A percentile compares a stretch with the other conserved stretches of the same genome.
Evolutionary conservation across 306 rosid genomes (phyloP).

Genomic region (Cucumis melo): DNA sequence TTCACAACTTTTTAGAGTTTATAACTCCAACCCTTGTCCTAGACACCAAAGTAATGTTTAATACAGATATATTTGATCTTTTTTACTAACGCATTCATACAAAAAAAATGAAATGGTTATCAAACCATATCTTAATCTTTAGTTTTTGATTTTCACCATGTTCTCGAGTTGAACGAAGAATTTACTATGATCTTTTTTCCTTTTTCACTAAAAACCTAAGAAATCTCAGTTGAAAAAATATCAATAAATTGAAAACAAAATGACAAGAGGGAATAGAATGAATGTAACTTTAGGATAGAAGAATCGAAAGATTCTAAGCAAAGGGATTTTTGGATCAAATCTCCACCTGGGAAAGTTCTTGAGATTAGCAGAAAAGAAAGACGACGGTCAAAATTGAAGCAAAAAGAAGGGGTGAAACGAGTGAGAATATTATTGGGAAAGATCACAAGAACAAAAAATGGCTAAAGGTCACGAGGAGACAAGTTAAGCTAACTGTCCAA

Average conservation of each 20-base stretch:
- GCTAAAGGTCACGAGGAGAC: not conserved
- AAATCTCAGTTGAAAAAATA: not conserved
- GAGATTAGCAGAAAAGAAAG: not conserved
- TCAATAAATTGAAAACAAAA: not conserved
- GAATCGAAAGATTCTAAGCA: not conserved
- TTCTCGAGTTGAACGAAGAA: not conserved
- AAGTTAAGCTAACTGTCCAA: not conserved
- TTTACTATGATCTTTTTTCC: not conserved
- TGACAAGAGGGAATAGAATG: not conserved
- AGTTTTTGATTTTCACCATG: not conserved
- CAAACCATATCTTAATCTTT: no score
- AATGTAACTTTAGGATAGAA: not conserved
- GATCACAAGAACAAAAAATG: not conserved
- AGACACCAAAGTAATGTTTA: no score
- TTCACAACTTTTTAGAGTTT: no score
- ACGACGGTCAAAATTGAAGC: not conserved
- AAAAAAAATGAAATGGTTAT: no score
- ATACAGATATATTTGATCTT: no score
- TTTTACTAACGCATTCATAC: no score
- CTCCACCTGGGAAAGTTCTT: not conserved
- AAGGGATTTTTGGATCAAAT: not conserved
- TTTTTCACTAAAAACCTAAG: not conserved
- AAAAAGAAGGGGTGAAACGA: not conserved
- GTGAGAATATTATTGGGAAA: not conserved
- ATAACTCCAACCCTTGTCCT: no score